A percentile compares a stretch with the other conserved stretches of the same genome.
Conservation (phyloP, 1,139 yeast species). For the Keqinozyma sinolaborantium region DNA sequence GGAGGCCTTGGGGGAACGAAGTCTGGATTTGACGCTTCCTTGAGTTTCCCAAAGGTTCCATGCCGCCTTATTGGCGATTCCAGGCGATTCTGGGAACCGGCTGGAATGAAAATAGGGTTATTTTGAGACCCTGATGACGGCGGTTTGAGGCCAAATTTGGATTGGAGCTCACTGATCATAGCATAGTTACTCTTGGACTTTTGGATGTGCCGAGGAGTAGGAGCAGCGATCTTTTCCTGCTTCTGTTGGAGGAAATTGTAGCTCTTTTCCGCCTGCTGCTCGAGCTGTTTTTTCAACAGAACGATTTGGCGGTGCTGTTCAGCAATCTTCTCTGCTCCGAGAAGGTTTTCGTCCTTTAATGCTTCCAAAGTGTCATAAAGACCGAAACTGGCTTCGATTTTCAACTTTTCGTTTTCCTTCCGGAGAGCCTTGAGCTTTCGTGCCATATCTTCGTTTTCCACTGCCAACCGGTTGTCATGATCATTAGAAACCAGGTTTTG, state of each 20-base stretch:
- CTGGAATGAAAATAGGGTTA: constrained; percentile 5
- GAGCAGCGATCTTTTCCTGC: neutral
- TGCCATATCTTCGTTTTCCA: constrained; percentile 24
- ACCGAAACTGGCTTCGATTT: constrained; percentile 16
- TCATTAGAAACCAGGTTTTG: neutral
- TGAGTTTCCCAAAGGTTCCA: constrained; percentile 4
- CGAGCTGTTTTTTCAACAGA: constrained; percentile 17
- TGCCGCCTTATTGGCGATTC: neutral
- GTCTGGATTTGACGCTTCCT: constrained; percentile 3
- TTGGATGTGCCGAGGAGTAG: neutral
- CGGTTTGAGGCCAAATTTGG: constrained; percentile 5
- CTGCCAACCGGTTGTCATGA: constrained; percentile 12
- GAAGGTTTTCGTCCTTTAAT: constrained; percentile 8
- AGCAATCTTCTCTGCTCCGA: constrained; percentile 20
- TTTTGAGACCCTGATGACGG: constrained; percentile 2
- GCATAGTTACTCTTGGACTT: constrained; percentile 7
- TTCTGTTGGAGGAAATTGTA: neutral
- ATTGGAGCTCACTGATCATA: constrained; percentile 13
- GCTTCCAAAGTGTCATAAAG: constrained; percentile 12
- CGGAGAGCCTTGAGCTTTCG: constrained; percentile 19
- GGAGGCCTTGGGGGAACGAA: constrained; percentile 14
- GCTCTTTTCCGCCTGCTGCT: neutral
- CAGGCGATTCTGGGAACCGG: constrained; percentile 1
- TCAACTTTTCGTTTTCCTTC: constrained; percentile 21
- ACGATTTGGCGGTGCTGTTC: constrained; percentile 27